Evolutionary conservation across 352 stramenopile species (phyloP), one percentile per base, ranked within the genome.

Genomic region (Phytopythium cucurbitacearum): DNA sequence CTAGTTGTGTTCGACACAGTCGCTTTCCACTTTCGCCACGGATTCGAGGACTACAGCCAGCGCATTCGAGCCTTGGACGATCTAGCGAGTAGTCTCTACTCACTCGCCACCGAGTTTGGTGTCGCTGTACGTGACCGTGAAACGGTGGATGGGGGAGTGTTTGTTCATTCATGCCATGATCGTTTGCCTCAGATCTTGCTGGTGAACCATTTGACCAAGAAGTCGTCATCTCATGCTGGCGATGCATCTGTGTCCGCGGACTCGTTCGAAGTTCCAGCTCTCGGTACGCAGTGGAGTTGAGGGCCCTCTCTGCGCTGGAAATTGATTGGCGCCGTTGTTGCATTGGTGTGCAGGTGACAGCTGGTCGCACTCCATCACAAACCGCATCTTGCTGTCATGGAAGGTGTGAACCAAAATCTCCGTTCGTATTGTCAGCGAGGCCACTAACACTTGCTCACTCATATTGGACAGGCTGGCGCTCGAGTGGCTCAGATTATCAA

Each of bases 11-110:
- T 98, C n/a, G 95, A 98, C 56, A 97, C 80, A 21, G 70, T 98
- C 15, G 89, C 95, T 11, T 98, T 98, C 73, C 95, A 98, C 64
- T 97, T 96, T 68, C 78, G 95, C 8, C 86, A 96, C 44, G 81
- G 73, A 0, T 92, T 89, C 47, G 78, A 92, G 50, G 69, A 95
- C 40, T 93, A 82, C 48, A 49, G 56, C 1, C 70, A 85, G 56
- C 76, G 91, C 13, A 57, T 73, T 9, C 67, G 84, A 28, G 64
- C 75, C 9, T 63, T 97, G n/a, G 82, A 87, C n/a, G 63, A 66
- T 28, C 64, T 96, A 44, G 81, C 89, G 39, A 59, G 51, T 1
- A 74, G 87, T 45, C 62, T 98, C 35, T 74, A 90, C 43, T 59
- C 65, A 10, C 43, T 94, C 5, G 69, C 78, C 0, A 38, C 56